Percentiles rank a stretch among this genome's conserved stretches.
These are phyloP conservation scores for Platanthera guangdongensis DNA, from an alignment of 106 monocot genomes.

Conservation along the genomic window DNA sequence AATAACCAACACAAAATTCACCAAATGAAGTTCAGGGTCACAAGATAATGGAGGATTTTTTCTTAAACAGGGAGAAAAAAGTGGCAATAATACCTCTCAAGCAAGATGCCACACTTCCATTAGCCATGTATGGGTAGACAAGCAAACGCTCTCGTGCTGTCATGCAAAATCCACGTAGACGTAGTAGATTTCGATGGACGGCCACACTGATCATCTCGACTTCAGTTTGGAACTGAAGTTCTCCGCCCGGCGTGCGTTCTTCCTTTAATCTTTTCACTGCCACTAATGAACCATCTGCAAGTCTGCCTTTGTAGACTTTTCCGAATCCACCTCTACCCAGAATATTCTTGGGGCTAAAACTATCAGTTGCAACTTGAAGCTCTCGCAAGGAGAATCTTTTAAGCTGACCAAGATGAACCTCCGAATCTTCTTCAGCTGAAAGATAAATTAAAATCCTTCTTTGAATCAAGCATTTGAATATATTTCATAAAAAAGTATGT, in stretches of 20 bases:
- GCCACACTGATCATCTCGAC: slow-evolving; percentile 82
- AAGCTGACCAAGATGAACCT: slow-evolving; percentile 89
- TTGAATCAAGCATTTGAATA: neutral
- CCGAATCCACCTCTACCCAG: slow-evolving; percentile 94
- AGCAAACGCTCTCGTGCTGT: slow-evolving; percentile 64
- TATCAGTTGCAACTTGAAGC: slow-evolving; percentile 86
- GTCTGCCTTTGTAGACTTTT: slow-evolving; percentile 84
- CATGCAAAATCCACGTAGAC: slow-evolving; percentile 76
- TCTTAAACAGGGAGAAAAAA: no score
- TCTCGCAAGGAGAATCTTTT: slow-evolving; percentile 86
- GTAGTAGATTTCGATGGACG: slow-evolving; percentile 59
- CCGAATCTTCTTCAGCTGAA: slow-evolving; percentile 91
- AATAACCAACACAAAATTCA: slow-evolving; percentile 2
- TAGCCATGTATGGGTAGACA: slow-evolving; percentile 78
- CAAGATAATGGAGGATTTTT: no score
- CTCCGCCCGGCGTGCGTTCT: slow-evolving; percentile 59
- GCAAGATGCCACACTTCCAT: slow-evolving; percentile 76
- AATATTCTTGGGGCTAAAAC: slow-evolving; percentile 75
- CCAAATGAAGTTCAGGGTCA: neutral
- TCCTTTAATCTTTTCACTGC: slow-evolving; percentile 86
- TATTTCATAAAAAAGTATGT: neutral
- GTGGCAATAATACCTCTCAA: slow-evolving; percentile 39
- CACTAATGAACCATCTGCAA: slow-evolving; percentile 74
- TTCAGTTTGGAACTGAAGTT: slow-evolving; percentile 76
- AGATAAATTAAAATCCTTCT: neutral